phyloP scores from a whole-genome alignment of 768 basidiomycete genomes.

The Nevesoporus exiguus region DNA sequence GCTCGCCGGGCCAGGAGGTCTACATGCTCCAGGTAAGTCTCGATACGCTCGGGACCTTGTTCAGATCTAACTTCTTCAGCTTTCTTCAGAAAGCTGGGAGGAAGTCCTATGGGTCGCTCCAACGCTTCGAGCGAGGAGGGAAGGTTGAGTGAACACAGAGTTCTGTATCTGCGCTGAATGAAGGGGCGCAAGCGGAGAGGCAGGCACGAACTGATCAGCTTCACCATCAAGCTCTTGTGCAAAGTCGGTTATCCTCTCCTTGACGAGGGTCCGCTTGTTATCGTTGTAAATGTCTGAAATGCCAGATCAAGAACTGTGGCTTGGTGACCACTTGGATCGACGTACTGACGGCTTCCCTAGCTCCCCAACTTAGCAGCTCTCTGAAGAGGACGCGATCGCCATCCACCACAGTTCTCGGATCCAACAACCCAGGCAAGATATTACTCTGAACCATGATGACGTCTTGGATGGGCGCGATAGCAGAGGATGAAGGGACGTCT shows the following conservation, averaged over 20 bases:
- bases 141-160: slow-evolving; percentile 67
- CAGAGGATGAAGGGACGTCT: slow-evolving; percentile 70
- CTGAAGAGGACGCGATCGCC: slow-evolving; percentile 63
- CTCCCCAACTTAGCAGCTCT: slow-evolving; percentile 82
- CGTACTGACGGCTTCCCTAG: slow-evolving; percentile 82
- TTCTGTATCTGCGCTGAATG: slow-evolving; percentile 38
- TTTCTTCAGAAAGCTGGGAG: slow-evolving; percentile 81
- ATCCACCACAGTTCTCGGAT: slow-evolving; percentile 55
- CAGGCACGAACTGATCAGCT: slow-evolving; percentile 51
- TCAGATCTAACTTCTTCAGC: slow-evolving; percentile 80
- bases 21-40: slow-evolving; percentile 69
- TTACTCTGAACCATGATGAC: slow-evolving; percentile 63
- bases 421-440: slow-evolving; percentile 51
- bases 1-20: slow-evolving; percentile 62
- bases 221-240: slow-evolving; percentile 61
- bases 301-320: background rate
- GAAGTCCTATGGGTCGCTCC: slow-evolving; percentile 82
- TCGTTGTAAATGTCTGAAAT: slow-evolving; percentile 82
- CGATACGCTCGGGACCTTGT: slow-evolving; percentile 71
- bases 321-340: slow-evolving; percentile 3
- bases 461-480: slow-evolving; percentile 61
- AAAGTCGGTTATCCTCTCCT: slow-evolving; percentile 60
- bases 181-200: background rate
- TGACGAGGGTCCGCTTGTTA: slow-evolving; percentile 65
- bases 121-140: slow-evolving; percentile 86